Evolutionary conservation across 768 basidiomycete genomes (phyloP).

Genomic region (Phlegmacium glaucopus): DNA sequence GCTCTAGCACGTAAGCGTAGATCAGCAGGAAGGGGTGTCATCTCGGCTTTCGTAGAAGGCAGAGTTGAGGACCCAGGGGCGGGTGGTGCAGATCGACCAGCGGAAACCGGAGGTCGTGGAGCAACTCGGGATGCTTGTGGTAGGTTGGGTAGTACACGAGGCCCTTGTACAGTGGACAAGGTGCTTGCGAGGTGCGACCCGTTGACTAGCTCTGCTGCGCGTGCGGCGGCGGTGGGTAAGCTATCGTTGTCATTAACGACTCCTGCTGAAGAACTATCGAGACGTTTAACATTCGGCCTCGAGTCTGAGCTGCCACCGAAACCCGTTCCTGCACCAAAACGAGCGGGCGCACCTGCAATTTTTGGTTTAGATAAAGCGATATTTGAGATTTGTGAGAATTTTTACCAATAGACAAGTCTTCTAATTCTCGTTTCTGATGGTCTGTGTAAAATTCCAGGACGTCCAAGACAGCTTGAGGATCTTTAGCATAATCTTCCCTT

Average conservation of each 20-base stretch:
- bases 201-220: slow-evolving; percentile 62
- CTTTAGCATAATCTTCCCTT: slow-evolving; percentile 93
- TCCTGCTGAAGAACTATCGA: slow-evolving; percentile 40
- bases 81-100: slow-evolving; percentile 65
- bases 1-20: slow-evolving; percentile 62
- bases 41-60: slow-evolving; percentile 37
- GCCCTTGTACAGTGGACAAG: slow-evolving; percentile 28
- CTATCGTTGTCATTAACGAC: slow-evolving; percentile 40
- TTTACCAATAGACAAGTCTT: slow-evolving; percentile 41
- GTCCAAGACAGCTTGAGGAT: slow-evolving; percentile 96
- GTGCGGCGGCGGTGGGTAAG: slow-evolving; percentile 45
- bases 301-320: slow-evolving; percentile 67
- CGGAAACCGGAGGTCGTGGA: slow-evolving; percentile 34
- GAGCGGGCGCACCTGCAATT: slow-evolving; percentile 53
- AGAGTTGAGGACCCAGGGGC: slow-evolving; percentile 54
- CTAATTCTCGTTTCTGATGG: slow-evolving; percentile 92
- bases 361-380: slow-evolving; percentile 6
- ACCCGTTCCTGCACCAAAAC: slow-evolving; percentile 91
- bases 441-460: slow-evolving; percentile 99
- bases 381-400: slow-evolving; percentile 11
- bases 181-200: slow-evolving; percentile 42
- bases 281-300: slow-evolving; percentile 30
- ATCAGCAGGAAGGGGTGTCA: slow-evolving; percentile 62
- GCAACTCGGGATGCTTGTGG: slow-evolving; percentile 28
- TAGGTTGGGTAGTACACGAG: slow-evolving; percentile 18